These are phyloP conservation scores for Pinus tabuliformis DNA, from an alignment of 75 land plant species.

Conservation along the genomic window DNA sequence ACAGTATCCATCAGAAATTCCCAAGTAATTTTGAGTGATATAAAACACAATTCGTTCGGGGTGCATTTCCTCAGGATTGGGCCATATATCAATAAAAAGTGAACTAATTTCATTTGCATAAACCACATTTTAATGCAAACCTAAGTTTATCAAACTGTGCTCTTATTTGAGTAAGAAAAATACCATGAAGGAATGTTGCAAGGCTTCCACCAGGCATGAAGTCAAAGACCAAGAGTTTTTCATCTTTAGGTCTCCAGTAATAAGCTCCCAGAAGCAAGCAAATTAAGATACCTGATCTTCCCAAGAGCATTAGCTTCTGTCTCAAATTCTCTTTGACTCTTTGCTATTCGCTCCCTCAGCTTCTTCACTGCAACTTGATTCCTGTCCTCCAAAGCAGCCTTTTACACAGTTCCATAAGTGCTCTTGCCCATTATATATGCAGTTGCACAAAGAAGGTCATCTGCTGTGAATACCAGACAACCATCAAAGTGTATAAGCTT, in stretches of 20 bases:
- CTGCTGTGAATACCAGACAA: constrained; percentile 69
- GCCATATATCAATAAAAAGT: too few relatives aligned
- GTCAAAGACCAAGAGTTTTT: constrained; percentile 89
- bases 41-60: too few relatives aligned
- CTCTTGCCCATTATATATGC: constrained; percentile 93
- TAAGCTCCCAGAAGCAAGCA: constrained; percentile 82
- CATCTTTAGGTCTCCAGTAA: constrained; percentile 87
- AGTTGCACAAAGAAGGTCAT: constrained; percentile 86
- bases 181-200: constrained; percentile 84
- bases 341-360: constrained; percentile 77
- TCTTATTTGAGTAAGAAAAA: background rate
- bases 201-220: constrained; percentile 82
- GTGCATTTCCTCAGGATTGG: too few relatives aligned
- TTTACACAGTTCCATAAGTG: constrained; percentile 89
- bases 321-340: constrained; percentile 75
- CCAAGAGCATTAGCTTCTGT: constrained; percentile 68
- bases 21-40: background rate
- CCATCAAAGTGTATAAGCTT: constrained; percentile 90
- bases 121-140: background rate
- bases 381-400: constrained; percentile 79
- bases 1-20: background rate
- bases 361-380: constrained; percentile 86
- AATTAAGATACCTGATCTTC: constrained; percentile 71
- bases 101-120: too few relatives aligned
- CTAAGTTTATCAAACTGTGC: background rate